Evolutionary conservation across 176 grass and related monocot genomes (phyloP).

Genomic region (Phoenix dactylifera): DNA sequence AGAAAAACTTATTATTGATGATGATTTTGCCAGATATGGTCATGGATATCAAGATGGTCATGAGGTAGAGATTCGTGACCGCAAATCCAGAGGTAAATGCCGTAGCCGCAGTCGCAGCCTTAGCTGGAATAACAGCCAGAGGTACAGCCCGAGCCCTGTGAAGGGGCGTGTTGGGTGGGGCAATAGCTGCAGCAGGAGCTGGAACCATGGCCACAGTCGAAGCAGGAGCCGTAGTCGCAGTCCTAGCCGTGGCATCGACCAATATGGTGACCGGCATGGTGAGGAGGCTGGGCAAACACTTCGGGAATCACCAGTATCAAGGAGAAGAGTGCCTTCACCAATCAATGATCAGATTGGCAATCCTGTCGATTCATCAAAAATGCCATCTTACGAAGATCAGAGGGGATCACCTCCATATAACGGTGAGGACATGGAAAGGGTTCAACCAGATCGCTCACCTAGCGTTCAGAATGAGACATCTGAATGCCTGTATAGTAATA

Average conservation of each 20-base stretch:
- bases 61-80: constrained; percentile 30
- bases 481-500: constrained; percentile 21
- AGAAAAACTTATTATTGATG: background rate
- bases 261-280: background rate
- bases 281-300: constrained; percentile 13
- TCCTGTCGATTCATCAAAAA: constrained; percentile 6
- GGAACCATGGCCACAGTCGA: background rate
- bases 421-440: constrained; percentile 25
- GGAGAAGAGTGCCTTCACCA: constrained; percentile 22
- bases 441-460: constrained; percentile 30
- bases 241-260: constrained; percentile 28
- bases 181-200: constrained; percentile 28
- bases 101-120: constrained; percentile 47
- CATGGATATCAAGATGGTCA: constrained; percentile 4
- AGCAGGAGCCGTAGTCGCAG: background rate
- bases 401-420: constrained; percentile 20
- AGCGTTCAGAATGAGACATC: constrained; percentile 30
- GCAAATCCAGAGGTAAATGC: constrained; percentile 37
- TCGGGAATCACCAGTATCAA: constrained; percentile 14
- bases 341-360: constrained; percentile 14
- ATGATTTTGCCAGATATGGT: constrained; percentile 31
- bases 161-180: constrained; percentile 35
- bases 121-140: background rate
- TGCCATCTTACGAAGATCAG: constrained; percentile 6
- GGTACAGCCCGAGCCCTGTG: constrained; percentile 47